A percentile compares a stretch with the other conserved stretches of the same genome.
Evolutionary conservation across 2,329 filamentous ascomycete species (phyloP).

Genomic region (Aspergillus awamori): DNA sequence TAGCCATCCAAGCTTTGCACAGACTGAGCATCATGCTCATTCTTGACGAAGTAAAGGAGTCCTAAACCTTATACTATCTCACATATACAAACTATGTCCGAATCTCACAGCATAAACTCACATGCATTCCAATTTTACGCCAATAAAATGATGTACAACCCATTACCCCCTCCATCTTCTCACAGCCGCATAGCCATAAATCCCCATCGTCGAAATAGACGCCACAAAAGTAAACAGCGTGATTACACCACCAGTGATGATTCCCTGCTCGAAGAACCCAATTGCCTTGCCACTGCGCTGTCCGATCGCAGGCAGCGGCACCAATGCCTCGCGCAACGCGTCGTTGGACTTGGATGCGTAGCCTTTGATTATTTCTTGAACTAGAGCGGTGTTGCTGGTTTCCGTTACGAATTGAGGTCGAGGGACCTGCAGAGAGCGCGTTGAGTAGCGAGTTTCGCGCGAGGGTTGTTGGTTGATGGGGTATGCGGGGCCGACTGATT

Average conservation of each 20-base stretch:
- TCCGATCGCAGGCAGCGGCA: constrained; percentile 36
- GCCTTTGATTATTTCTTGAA: constrained; percentile 19
- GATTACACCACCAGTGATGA: constrained; percentile 39
- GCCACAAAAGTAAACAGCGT: constrained; percentile 27
- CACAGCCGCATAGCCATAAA: constrained; percentile 27
- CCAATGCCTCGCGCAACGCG: constrained; percentile 35
- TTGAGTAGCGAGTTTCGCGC: constrained; percentile 47
- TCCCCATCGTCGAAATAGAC: constrained; percentile 27
- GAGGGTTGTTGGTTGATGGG: constrained; percentile 41
- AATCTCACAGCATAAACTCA: not conserved
- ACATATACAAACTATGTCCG: not conserved
- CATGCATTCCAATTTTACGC: not conserved
- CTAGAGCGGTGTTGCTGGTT: constrained; percentile 18
- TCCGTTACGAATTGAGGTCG: constrained; percentile 48
- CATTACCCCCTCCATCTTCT: constrained; percentile 14
- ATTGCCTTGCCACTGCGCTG: constrained; percentile 35
- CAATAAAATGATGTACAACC: not conserved
- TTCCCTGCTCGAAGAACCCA: constrained; percentile 55
- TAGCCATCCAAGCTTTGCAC: too few species aligned
- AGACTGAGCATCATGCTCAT: too few species aligned
- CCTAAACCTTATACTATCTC: too few species aligned
- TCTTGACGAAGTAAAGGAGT: too few species aligned
- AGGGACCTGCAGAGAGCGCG: constrained; percentile 48
- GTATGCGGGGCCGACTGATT: constrained; percentile 27
- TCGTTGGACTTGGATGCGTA: constrained; percentile 21